phyloP scores from a whole-genome alignment of 352 stramenopile species.

The Pythium monospermum region DNA sequence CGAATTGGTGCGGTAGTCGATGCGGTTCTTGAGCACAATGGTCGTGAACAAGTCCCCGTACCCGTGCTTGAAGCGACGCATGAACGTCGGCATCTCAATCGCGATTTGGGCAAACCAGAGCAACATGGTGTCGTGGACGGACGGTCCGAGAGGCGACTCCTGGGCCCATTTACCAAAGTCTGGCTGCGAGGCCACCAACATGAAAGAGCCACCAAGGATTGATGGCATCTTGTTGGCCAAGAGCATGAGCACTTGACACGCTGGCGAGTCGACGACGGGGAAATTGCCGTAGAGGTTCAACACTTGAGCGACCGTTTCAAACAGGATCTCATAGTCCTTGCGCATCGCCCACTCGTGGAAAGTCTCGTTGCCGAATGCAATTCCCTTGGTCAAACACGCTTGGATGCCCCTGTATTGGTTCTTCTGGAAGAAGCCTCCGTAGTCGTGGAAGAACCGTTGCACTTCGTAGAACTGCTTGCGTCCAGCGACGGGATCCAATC shows the following conservation, averaged over 20 bases:
- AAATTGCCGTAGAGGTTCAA: constrained; percentile 7
- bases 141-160: neutral
- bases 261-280: neutral
- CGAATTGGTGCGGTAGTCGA: constrained; percentile 11
- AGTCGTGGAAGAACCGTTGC: constrained; percentile 3
- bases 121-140: neutral
- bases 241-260: constrained; percentile 12
- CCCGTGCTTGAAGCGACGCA: constrained; percentile 3
- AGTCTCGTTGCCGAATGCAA: neutral
- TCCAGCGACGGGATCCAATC: neutral
- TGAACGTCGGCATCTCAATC: constrained; percentile 1
- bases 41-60: constrained; percentile 4
- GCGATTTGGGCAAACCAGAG: neutral
- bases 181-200: neutral
- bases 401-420: constrained; percentile 5
- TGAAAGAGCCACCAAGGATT: neutral
- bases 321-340: neutral
- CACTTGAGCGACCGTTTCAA: neutral
- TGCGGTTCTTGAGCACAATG: neutral
- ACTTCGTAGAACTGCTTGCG: neutral
- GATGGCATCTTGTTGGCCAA: constrained; percentile 15
- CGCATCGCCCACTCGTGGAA: constrained; percentile 2
- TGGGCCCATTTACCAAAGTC: neutral
- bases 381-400: neutral
- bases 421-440: neutral